Evolutionary conservation across 176 grass and related monocot genomes (phyloP), one percentile per base, ranked within the genome.

Genomic region (Zoysia pacifica): DNA sequence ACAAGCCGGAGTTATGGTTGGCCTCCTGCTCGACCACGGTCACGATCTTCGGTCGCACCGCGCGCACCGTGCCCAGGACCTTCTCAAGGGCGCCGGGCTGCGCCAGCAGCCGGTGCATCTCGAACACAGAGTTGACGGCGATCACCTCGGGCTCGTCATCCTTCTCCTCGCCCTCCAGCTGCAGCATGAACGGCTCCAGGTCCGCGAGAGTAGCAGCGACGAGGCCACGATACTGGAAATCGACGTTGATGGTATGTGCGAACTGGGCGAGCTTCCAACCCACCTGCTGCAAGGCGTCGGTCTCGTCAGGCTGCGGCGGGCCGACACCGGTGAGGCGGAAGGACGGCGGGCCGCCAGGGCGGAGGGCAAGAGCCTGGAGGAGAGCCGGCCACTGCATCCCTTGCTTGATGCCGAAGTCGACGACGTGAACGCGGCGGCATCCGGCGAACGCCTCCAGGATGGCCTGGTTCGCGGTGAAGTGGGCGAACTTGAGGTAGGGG

Each of bases 401-500:
- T 67, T 94, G 92, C 85, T 90, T 98, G 85, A 94, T 92, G 65
- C 92, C 90, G 65, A 98, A 98, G 83, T 98, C 95, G 41, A 98
- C 64, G 77, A 98, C 92, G 83, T 98, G 95, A 18, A 98, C 95
- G 67, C 92, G 87, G 39, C 88, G 88, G 88, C 86, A 94, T 61
- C 92, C 86, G 1, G 83, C 88, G 72, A 98, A 98, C 13, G 92
- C 95, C 83, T 98, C 95, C 40, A 98, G 86, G 85, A 98, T 94
- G 15, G 95, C 95, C 58, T 98, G 95, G 78, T 98, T 98, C 0
- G 95, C 95, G 46, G 95, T 98, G 90, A 98, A 98, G 86, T 98
- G 95, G n/a, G 95, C 95, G 63, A 98, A 98, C 85, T 98, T 98
- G 86, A 98, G 92, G 82, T 98, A 98, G 65, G 95, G 95, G 74